Evolutionary conservation across 139 green algal species (phyloP).

Genomic region (Raphidocelis subcapitata): DNA sequence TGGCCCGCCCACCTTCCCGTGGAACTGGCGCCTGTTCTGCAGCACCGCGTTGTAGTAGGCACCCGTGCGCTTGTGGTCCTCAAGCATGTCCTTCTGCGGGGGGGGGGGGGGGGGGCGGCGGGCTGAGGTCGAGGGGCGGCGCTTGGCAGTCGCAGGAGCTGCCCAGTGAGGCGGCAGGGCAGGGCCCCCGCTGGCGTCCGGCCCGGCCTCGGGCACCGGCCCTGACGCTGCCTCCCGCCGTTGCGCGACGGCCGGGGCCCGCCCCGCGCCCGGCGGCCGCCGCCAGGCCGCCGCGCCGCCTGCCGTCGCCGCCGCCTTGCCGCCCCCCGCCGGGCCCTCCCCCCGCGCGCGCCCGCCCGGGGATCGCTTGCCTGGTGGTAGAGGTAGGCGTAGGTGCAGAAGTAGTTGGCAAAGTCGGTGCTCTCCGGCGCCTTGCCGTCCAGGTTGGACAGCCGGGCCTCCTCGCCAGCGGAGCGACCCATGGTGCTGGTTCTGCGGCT

Average conservation of each 20-base stretch:
- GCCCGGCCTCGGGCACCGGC: no score
- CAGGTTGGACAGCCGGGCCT: constrained; percentile 54
- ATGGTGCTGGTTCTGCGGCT: no score
- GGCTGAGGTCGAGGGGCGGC: background rate
- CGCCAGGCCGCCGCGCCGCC: no score
- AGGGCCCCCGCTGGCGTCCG: background rate
- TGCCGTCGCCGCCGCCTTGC: background rate
- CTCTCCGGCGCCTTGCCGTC: constrained; percentile 74
- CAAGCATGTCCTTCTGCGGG: constrained; percentile 96
- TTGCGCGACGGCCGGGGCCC: no score
- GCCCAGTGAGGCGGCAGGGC: background rate
- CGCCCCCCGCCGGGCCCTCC: background rate
- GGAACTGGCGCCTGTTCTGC: constrained; percentile 40
- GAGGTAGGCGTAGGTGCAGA: constrained; percentile 95
- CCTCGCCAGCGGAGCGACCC: background rate
- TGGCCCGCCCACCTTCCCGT: constrained; percentile 20
- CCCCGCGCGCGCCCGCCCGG: no score
- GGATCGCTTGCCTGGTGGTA: constrained; percentile 93
- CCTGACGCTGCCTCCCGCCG: no score
- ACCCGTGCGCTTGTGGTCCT: constrained; percentile 95
- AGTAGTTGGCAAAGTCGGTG: constrained; percentile 97
- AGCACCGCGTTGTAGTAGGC: constrained; percentile 85
- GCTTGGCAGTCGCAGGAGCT: background rate
- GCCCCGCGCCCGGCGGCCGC: no score
- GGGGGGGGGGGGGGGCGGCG: background rate